Base-by-base conservation (phyloP, 2,329 filamentous ascomycete species). In the Bipolaris gigantea region DNA sequence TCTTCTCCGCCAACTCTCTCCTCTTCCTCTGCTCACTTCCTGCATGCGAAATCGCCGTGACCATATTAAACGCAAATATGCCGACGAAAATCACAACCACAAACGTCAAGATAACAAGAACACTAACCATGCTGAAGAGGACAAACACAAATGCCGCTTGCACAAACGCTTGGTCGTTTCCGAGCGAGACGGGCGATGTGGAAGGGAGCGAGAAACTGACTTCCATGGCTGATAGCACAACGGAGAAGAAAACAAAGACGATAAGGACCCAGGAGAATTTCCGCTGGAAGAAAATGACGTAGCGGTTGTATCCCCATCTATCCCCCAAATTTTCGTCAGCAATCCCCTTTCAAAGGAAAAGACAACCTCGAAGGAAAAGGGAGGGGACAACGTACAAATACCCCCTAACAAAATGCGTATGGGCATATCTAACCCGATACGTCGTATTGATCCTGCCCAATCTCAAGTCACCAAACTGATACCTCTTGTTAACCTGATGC, bases 221-320 rank as follows among this genome's bases (percentile, higher is more conserved):
- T 44, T 75, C 73, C 73, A 75, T 75, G 1, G 73, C 73, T 2
- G 68, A 66, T 7, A 75, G 55, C 4, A 74, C 70, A 4, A 75
- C 54, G 5, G 63, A 66, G 52, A 75, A 71, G 60, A 73, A 74
- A 2, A 74, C 72, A 38, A 74, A 74, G 5, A 74, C 65, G 30
- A 73, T 60, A 8, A 75, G 60, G 3, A 75, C 69, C 71, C 71
- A 75, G 18, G 60, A 58, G 46, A 74, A 73, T 38, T 74, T 74
- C 15, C 73, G 68, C 56, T 74, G 66, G 56, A 75, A 74, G 59
- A 74, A 75, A 21, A 72, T 66, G 4, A 67, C 70, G 48, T 75
- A 75, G 53, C 72, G 70, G 35, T 75, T 74, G 56, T 75, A 75
- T 2, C 70, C 70, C 45, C 75, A 75, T n/a, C 52, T 55, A 8